A percentile compares a stretch with the other conserved stretches of the same genome.
phyloP scores from a whole-genome alignment of 2,329 filamentous ascomycete genomes.

The Cytospora piceicola region DNA sequence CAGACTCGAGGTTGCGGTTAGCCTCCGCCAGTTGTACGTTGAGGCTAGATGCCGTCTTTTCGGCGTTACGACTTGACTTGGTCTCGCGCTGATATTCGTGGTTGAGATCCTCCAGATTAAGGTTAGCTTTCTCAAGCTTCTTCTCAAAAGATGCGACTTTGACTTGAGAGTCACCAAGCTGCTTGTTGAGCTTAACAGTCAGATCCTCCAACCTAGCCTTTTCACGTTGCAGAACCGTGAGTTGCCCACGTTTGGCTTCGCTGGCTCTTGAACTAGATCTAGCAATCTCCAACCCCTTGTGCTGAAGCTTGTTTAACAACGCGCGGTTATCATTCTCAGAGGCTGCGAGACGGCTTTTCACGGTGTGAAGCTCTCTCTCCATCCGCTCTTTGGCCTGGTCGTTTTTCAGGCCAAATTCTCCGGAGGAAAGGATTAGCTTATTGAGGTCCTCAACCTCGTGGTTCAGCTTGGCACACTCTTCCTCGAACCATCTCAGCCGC shows the following conservation, averaged over 20 bases:
- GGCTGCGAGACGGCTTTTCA: conserved; percentile 85
- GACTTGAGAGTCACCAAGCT: conserved; percentile 84
- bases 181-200: conserved; percentile 76
- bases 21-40: conserved; percentile 85
- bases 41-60: conserved; percentile 81
- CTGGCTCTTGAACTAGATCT: conserved; percentile 84
- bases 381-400: conserved; percentile 94
- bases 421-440: conserved; percentile 84
- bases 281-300: conserved; percentile 95
- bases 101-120: conserved; percentile 88
- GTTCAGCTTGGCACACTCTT: conserved; percentile 76
- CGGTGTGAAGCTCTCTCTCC: conserved; percentile 86
- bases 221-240: conserved; percentile 77
- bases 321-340: conserved; percentile 97
- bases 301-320: conserved; percentile 94
- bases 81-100: conserved; percentile 90
- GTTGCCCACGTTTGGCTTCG: conserved; percentile 78
- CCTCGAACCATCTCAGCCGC: conserved; percentile 77
- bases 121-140: conserved; percentile 87
- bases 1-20: conserved; percentile 87
- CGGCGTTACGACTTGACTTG: conserved; percentile 85
- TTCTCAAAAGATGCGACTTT: conserved; percentile 85
- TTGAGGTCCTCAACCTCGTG: conserved; percentile 83
- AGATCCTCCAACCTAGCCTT: conserved; percentile 84
- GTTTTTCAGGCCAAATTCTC: conserved; percentile 84